phyloP scores from a whole-genome alignment of 768 basidiomycete genomes.

The Chalciporus pseudorubinellus region DNA sequence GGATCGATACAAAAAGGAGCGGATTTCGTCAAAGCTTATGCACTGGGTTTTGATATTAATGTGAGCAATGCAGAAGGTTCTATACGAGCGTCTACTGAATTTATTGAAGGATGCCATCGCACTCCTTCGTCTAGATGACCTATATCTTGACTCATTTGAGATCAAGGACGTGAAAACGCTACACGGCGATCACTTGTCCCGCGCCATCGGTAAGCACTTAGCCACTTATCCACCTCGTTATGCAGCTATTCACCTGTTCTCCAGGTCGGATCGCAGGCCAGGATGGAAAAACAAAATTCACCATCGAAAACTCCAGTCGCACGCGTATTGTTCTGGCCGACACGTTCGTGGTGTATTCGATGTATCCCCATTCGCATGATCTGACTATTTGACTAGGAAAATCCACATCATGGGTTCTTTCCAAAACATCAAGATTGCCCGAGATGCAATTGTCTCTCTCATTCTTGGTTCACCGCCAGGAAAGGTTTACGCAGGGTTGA shows the following conservation, averaged over 20 bases:
- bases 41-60: slow-evolving; percentile 93
- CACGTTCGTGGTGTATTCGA: slow-evolving; percentile 57
- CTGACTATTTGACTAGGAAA: slow-evolving; percentile 55
- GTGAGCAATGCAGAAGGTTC: slow-evolving; percentile 42
- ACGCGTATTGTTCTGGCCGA: slow-evolving; percentile 99
- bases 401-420: slow-evolving; percentile 99
- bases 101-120: slow-evolving; percentile 83
- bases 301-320: slow-evolving; percentile 94
- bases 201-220: slow-evolving; percentile 80
- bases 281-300: slow-evolving; percentile 98
- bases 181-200: slow-evolving; percentile 96
- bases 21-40: slow-evolving; percentile 94
- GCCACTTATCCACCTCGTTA: neutral
- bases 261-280: slow-evolving; percentile 96
- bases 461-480: slow-evolving; percentile 96
- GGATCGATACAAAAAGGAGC: slow-evolving; percentile 95
- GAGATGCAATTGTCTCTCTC: slow-evolving; percentile 93
- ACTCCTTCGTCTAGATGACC: slow-evolving; percentile 89
- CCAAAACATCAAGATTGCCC: slow-evolving; percentile 96
- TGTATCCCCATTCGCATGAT: neutral
- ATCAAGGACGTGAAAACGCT: slow-evolving; percentile 99
- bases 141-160: slow-evolving; percentile 98
- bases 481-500: slow-evolving; percentile 86
- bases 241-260: slow-evolving; percentile 6
- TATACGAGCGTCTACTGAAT: neutral